Evolutionary conservation across 768 basidiomycete genomes (phyloP), one percentile per base, ranked within the genome.

Genomic region (Termitomyces titanicus): DNA sequence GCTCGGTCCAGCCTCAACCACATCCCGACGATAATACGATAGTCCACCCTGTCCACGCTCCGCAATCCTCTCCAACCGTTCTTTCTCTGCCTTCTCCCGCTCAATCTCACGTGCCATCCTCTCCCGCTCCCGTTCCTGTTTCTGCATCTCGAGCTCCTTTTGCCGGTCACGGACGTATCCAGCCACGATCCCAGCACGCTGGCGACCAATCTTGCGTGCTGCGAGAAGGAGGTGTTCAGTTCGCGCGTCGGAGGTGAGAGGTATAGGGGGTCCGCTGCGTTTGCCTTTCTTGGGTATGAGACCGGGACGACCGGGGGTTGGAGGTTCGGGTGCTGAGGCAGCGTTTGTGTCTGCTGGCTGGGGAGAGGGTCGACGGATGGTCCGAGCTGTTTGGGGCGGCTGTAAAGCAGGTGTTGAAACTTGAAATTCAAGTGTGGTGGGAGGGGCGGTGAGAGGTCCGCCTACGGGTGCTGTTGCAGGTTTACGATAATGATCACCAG

Each of bases 171-270:
- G 66, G 59, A 77, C 61, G 53, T 83, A 66, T 6, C 85, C 85
- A 0, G 82, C 77, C 20, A 84, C 65, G n/a, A 81, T 64, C 4
- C 76, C 77, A 0, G 83, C 79, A 8, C 88, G 80, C 51, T 82
- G 76, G 31, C 81, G 78, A 4, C 88, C 88, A 3, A 89, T 75
- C 51, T 73, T 83, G n/a, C 86, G 80, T 9, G 87, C 84, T 3
- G 89, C 89, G 12, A 88, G 71, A 1, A 92, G 74, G 11, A 90
- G 70, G 61, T 88, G 88, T 61, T 91, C 89, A 0, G 79, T 75
- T 44, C 85, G 79, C 4, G 89, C 89, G 57, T 92, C 89, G 2
- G 85, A 71, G 57, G 77, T 66, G 42, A 79, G 55, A 38, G 79
- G 65, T 34, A 62, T 63, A 5, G 65, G 65, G 0, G 62, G 68